Evolutionary conservation across 108 stramenopile genomes (phyloP).

Genomic region (Asterionellopsis glacialis): DNA sequence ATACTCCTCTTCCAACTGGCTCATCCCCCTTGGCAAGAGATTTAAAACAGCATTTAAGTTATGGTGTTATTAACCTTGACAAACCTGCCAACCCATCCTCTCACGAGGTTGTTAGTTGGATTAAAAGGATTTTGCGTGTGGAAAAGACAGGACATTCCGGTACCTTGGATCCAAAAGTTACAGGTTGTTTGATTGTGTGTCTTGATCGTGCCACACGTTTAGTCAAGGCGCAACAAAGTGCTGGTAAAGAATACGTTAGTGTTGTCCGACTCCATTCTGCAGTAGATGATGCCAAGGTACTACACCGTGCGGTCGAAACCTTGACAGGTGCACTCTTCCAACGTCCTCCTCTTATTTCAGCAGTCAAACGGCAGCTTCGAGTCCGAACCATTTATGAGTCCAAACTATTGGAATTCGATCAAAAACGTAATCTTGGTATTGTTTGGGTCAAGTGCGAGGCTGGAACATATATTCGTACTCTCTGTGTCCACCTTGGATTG

Average conservation of each 20-base stretch:
- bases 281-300: slow-evolving; percentile 69
- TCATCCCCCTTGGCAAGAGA: slow-evolving; percentile 92
- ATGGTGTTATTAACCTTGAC: slow-evolving; percentile 99
- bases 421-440: slow-evolving; percentile 92
- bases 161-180: slow-evolving; percentile 99
- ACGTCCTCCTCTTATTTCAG: slow-evolving; percentile 98
- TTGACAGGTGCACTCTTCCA: slow-evolving; percentile 99
- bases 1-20: slow-evolving; percentile 97
- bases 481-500: slow-evolving; percentile 98
- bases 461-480: slow-evolving; percentile 98
- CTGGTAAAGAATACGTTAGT: slow-evolving; percentile 98
- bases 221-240: slow-evolving; percentile 98
- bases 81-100: slow-evolving; percentile 98
- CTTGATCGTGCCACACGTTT: slow-evolving; percentile 98
- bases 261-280: slow-evolving; percentile 97
- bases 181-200: slow-evolving; percentile 99
- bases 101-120: slow-evolving; percentile 99
- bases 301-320: slow-evolving; percentile 90
- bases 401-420: slow-evolving; percentile 96
- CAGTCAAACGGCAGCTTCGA: slow-evolving; percentile 98
- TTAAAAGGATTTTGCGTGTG: slow-evolving; percentile 98
- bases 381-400: slow-evolving; percentile 98
- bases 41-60: slow-evolving; percentile 88
- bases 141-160: slow-evolving; percentile 99
- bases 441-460: slow-evolving; percentile 97